phyloP scores from a whole-genome alignment of 495 filamentous ascomycete genomes.

The Talaromyces ruber region DNA sequence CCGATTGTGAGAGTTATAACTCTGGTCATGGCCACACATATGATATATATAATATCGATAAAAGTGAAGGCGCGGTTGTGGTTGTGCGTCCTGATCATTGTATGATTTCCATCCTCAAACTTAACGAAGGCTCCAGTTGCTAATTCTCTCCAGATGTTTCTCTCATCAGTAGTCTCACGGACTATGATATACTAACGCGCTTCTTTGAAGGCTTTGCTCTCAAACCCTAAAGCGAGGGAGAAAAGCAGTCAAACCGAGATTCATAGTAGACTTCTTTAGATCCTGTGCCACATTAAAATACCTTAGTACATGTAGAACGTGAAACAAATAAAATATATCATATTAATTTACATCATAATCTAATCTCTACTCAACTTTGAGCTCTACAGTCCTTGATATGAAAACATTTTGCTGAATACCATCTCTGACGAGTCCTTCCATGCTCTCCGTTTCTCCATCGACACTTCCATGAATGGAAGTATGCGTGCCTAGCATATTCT shows the following conservation, averaged over 20 bases:
- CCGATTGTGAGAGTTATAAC: slow-evolving; percentile 61
- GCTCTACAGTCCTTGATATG: slow-evolving; percentile 16
- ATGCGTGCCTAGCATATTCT: slow-evolving; percentile 7
- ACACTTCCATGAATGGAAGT: slow-evolving; percentile 12
- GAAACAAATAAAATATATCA: background rate
- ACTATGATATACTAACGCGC: slow-evolving; percentile 23
- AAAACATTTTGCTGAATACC: slow-evolving; percentile 9
- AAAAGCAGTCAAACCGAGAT: background rate
- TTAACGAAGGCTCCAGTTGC: background rate
- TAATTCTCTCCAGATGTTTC: slow-evolving; percentile 23
- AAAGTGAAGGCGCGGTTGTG: slow-evolving; percentile 43
- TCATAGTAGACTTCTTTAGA: background rate
- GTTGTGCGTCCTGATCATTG: slow-evolving; percentile 64
- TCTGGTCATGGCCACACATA: slow-evolving; percentile 58
- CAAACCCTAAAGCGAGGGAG: background rate
- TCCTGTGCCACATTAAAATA: background rate
- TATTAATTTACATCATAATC: background rate
- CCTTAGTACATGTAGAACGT: too few relatives aligned
- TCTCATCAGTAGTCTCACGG: slow-evolving; percentile 21
- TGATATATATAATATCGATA: slow-evolving; percentile 48
- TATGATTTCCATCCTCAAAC: slow-evolving; percentile 20
- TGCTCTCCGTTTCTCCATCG: slow-evolving; percentile 16
- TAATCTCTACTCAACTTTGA: slow-evolving; percentile 11
- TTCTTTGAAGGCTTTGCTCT: slow-evolving; percentile 32
- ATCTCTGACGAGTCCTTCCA: slow-evolving; percentile 12